phyloP scores from a whole-genome alignment of 2,329 filamentous ascomycete genomes.

The Ceratocystis diversiconidia region DNA sequence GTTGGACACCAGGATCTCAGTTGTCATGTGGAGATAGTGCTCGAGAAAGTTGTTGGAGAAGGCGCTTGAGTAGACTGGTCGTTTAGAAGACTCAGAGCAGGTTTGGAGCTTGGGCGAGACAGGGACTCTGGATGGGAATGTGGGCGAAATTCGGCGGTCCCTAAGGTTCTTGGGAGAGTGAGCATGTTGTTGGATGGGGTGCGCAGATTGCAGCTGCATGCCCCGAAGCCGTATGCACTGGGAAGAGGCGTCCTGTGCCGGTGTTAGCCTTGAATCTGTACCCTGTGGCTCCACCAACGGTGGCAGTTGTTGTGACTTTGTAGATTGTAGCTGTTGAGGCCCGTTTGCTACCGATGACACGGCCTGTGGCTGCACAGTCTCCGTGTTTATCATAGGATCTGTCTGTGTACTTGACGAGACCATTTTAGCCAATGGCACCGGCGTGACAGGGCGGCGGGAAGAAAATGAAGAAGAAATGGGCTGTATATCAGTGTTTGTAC shows the following conservation, averaged over 20 bases:
- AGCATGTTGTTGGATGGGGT: not conserved
- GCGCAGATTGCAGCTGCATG: not conserved
- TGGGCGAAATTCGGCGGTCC: not conserved
- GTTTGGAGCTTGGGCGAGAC: slow-evolving; percentile 10
- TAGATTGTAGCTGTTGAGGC: not conserved
- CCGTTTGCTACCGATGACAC: not conserved
- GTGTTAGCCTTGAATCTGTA: too few species aligned
- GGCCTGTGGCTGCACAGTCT: not conserved
- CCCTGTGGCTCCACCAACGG: not conserved
- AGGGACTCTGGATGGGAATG: not conserved
- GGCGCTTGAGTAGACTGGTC: slow-evolving; percentile 10
- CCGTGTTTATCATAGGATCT: not conserved
- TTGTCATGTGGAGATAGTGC: slow-evolving; percentile 17
- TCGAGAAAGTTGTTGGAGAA: slow-evolving; percentile 17
- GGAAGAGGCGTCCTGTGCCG: too few species aligned
- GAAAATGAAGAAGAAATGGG: not conserved
- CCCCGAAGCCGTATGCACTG: too few species aligned
- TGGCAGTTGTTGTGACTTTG: not conserved
- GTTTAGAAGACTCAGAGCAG: slow-evolving; percentile 9
- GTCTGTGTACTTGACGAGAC: slow-evolving; percentile 5
- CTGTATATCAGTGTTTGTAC: not conserved
- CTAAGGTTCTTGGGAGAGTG: not conserved
- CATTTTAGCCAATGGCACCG: not conserved
- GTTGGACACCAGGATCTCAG: slow-evolving; percentile 17
- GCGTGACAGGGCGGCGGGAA: not conserved